These are phyloP conservation scores for Xylaria sp. DNA, from an alignment of 2,329 filamentous ascomycete genomes.

Conservation along the genomic window DNA sequence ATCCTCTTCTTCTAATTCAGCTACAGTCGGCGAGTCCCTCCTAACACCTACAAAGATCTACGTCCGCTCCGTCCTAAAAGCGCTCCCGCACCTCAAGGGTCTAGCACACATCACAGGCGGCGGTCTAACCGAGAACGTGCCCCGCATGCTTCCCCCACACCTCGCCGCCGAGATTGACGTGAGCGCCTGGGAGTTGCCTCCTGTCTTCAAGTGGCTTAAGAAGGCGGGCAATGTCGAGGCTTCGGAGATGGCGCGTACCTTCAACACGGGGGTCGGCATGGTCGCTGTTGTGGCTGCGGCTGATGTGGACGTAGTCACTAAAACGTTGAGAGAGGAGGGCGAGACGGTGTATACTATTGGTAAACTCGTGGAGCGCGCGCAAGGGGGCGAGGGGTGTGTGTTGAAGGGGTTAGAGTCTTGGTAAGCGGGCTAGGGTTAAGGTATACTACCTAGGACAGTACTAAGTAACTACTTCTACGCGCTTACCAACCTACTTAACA, in stretches of 20 bases:
- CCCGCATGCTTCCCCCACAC: conserved; percentile 82
- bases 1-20: conserved; percentile 43
- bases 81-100: conserved; percentile 76
- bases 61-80: conserved; percentile 78
- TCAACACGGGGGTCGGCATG: conserved; percentile 97
- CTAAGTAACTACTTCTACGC: too few relatives aligned
- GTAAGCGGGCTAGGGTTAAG: conserved; percentile 36
- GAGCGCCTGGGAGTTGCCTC: conserved; percentile 73
- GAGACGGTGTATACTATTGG: conserved; percentile 83
- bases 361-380: conserved; percentile 64
- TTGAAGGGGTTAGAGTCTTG: conserved; percentile 62
- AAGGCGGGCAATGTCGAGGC: conserved; percentile 70
- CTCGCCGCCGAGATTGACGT: conserved; percentile 84
- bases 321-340: conserved; percentile 67
- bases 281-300: conserved; percentile 76
- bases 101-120: conserved; percentile 97
- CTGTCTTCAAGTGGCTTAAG: conserved; percentile 89
- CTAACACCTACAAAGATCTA: conserved; percentile 94
- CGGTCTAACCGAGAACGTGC: conserved; percentile 90
- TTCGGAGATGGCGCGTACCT: conserved; percentile 86
- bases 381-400: conserved; percentile 62
- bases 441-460: too few relatives aligned
- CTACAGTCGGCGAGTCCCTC: conserved; percentile 71
- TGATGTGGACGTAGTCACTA: conserved; percentile 65
- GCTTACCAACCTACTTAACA: too few relatives aligned